Percentiles rank a stretch among this genome's conserved stretches.
Conservation (phyloP, 2,329 filamentous ascomycete species). For the Hypoxylon sp. region DNA sequence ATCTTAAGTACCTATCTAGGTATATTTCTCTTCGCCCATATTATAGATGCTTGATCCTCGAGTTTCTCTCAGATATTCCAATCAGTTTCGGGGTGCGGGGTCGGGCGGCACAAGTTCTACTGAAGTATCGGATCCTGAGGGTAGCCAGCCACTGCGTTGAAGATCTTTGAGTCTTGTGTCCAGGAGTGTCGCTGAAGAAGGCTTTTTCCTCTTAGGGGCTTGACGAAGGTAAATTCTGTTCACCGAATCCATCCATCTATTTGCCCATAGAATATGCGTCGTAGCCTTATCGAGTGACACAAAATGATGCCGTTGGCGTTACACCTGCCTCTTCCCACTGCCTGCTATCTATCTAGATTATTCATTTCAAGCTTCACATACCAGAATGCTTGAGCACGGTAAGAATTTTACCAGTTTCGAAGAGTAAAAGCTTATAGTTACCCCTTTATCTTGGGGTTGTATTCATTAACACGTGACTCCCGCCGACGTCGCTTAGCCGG, state of each 20-base stretch:
- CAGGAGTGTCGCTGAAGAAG: neutral
- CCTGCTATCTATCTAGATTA: neutral
- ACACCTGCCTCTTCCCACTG: neutral
- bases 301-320: neutral
- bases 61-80: too few relatives aligned
- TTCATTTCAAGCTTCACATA: neutral
- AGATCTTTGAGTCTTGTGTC: neutral
- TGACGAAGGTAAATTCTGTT: neutral
- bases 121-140: neutral
- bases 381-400: neutral
- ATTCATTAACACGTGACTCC: constrained; percentile 14
- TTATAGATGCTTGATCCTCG: too few relatives aligned
- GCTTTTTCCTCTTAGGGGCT: neutral
- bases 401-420: neutral
- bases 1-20: too few relatives aligned
- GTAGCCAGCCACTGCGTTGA: neutral
- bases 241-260: too few relatives aligned
- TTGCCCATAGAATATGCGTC: neutral
- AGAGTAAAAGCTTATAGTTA: neutral
- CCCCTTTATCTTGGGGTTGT: neutral
- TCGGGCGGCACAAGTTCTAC: neutral
- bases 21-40: too few relatives aligned
- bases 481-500: constrained; percentile 12
- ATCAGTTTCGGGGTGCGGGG: neutral
- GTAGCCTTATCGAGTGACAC: neutral